These are phyloP conservation scores for Paracoccidioides brasiliensis DNA, from an alignment of 2,329 filamentous ascomycete genomes.

Conservation along the genomic window DNA sequence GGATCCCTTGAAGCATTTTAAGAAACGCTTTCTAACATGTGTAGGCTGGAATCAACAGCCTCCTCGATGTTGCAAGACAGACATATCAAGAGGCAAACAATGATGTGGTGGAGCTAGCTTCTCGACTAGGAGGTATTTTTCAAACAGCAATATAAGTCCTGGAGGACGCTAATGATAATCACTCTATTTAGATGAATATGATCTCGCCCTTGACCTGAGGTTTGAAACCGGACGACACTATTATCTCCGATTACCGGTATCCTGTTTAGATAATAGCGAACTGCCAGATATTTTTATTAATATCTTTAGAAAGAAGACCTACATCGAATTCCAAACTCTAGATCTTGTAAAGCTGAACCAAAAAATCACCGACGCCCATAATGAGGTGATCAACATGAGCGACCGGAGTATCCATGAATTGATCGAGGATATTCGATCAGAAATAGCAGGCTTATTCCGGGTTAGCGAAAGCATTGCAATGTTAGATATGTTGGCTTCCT, in stretches of 20 bases:
- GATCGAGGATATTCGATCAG: slow-evolving; percentile 55
- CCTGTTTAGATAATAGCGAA: slow-evolving; percentile 44
- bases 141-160: background rate
- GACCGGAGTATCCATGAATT: slow-evolving; percentile 63
- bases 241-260: slow-evolving; percentile 54
- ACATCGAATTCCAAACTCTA: slow-evolving; percentile 77
- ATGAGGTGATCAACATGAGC: slow-evolving; percentile 72
- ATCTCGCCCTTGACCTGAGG: slow-evolving; percentile 52
- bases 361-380: slow-evolving; percentile 65
- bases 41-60: slow-evolving; percentile 64
- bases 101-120: slow-evolving; percentile 60
- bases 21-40: slow-evolving; percentile 9
- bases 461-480: slow-evolving; percentile 77
- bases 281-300: slow-evolving; percentile 68
- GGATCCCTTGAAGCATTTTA: background rate
- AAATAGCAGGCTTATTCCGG: slow-evolving; percentile 63
- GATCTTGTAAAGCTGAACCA: slow-evolving; percentile 68
- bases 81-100: slow-evolving; percentile 81
- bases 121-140: slow-evolving; percentile 48
- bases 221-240: slow-evolving; percentile 70
- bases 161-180: slow-evolving; percentile 13
- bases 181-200: slow-evolving; percentile 38
- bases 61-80: slow-evolving; percentile 77
- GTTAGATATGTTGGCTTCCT: slow-evolving; percentile 71
- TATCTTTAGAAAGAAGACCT: slow-evolving; percentile 54